Base-by-base conservation (phyloP, 108 stramenopile species). In the Skeletonema tropicum region DNA sequence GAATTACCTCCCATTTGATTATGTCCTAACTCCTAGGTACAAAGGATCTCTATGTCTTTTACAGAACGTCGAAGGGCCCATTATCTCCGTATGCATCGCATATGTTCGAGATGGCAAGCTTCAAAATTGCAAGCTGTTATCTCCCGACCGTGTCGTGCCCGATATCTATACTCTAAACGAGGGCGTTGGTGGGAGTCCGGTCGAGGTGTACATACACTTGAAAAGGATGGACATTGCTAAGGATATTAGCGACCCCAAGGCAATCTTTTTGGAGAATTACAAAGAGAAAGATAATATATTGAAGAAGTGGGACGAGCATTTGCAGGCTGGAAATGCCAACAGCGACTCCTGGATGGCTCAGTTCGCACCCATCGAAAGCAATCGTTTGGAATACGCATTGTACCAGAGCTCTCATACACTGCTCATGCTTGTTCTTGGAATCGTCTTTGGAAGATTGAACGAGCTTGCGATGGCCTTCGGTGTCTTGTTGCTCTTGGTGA, bases 11-110 rank as follows among this genome's bases (percentile, higher is more conserved):
- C 85, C 85, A 52, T 86, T 86, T 71, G 82, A 83, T 21, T 83
- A 83, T 39, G 73, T 83, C 2, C 57, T 86, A 3, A 86, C 85
- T 5, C 85, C 85, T 9, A 66, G 85, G 23, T 86, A 86, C 78
- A 83, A 86, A 58, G 85, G 85, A 25, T 68, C 72, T 6, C 71
- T 75, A 38, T 65, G 70, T n/a, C 73, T 86, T 0, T 58, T 82
- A 26, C 57, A 78, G 30, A 76, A 82, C 30, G 70, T 82, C 9
- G 33, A 71, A 25, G 84, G 84, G 15, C 76, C 80, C 17, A 75
- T 85, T 1, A 59, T 80, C 42, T 82, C 81, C 1, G 46, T 82
- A 13, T 74, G 73, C 73, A 33, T 77, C 11, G 85, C 73, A 12
- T 85, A 65, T 42, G 60, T 82, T 11, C 70, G 77, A 15, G 77